Evolutionary conservation across 1,139 yeast species (phyloP), one percentile per base, ranked within the genome.

Genomic region (Blastobotrys malaysiensis): DNA sequence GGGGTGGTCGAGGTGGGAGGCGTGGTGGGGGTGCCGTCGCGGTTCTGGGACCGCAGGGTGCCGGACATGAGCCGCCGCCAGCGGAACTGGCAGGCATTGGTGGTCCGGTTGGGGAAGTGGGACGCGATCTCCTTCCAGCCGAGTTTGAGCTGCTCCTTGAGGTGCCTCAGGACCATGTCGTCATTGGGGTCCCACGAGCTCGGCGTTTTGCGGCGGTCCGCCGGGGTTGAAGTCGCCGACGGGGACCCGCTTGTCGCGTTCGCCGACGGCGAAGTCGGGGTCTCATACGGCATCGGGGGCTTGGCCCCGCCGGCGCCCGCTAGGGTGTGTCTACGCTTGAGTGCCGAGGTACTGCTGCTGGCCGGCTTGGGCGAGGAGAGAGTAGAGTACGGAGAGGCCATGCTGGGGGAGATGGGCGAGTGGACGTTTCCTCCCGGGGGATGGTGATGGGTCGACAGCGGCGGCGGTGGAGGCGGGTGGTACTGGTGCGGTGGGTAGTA

Each of bases 91-190:
- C 93, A 86, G 5, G 93, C 93, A 67, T 86, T 86, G 27, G 93
- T 87, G 1, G 93, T 86, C 67, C 95, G 73, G 64, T 83, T 80
- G 51, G 76, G 77, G 70, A 86, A 86, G 64, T 86, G 80, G 48
- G 80, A 73, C 13, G 93, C 85, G 53, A 86, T 85, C 61, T 86
- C 91, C 70, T 86, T 85, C 93, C 93, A 86, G 13, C 93, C 93
- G 50, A 86, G 72, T 66, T 84, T 84, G 64, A 81, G 84, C 57
- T 75, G 80, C 67, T 86, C 93, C 68, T 86, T 86, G 58, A 86
- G 73, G 63, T 83, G 86, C 69, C 86, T 77, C 57, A 86, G 73
- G 48, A 86, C 74, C 53, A 79, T 70, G 65, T 86, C 95, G 65
- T 86, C 93, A 60, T 80, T 83, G 21, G 87, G 84, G 61, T 84